These are phyloP conservation scores for Trichosanthes cucumerina DNA, from an alignment of 306 rosid species.

Conservation along the genomic window DNA sequence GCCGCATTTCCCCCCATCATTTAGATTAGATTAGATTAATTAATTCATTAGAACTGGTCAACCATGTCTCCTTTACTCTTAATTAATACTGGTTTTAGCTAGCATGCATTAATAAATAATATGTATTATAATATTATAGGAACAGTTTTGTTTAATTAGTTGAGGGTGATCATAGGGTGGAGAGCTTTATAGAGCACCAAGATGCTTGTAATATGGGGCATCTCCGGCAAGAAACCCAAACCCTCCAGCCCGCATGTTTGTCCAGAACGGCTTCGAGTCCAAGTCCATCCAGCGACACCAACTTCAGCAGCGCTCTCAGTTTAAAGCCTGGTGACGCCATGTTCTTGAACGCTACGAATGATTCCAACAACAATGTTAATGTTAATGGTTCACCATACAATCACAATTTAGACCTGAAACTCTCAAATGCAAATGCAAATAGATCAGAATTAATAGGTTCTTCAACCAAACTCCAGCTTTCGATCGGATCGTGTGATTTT, in stretches of 20 bases:
- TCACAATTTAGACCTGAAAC: constrained; percentile 86
- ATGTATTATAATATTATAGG: background rate
- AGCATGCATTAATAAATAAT: too few relatives aligned
- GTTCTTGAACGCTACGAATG: constrained; percentile 29
- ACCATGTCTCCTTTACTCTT: too few relatives aligned
- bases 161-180: constrained; percentile 50
- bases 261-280: constrained; percentile 97
- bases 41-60: background rate
- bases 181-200: constrained; percentile 98
- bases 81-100: too few relatives aligned
- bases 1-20: background rate
- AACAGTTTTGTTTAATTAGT: background rate
- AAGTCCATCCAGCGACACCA: constrained; percentile 70
- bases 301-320: constrained; percentile 44
- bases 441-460: constrained; percentile 8
- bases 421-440: constrained; percentile 25
- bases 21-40: background rate
- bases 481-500: constrained; percentile 68
- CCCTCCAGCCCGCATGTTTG: constrained; percentile 49
- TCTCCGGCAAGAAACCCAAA: constrained; percentile 45
- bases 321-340: constrained; percentile 24
- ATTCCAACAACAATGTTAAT: background rate
- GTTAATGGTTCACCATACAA: constrained; percentile 12
- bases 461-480: constrained; percentile 71
- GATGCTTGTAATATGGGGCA: constrained; percentile 90